Evolutionary conservation across 257 asterid species (phyloP).

Genomic region (Coffea canephora): DNA sequence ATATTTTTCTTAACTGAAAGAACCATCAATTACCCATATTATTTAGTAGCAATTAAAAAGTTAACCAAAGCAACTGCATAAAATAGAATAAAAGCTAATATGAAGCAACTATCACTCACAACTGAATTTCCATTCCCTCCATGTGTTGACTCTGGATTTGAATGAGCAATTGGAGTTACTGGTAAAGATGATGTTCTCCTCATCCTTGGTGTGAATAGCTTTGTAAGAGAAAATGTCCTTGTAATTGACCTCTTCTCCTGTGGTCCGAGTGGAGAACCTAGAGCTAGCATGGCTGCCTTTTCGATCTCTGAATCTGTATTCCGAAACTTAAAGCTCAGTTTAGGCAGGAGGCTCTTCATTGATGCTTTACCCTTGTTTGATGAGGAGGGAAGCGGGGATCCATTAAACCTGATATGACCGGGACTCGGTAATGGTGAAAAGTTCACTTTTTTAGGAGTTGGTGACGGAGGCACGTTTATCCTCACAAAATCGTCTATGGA

Average conservation of each 20-base stretch:
- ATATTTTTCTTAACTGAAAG: background rate
- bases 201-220: conserved; percentile 66
- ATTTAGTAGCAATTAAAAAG: background rate
- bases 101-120: conserved; percentile 37
- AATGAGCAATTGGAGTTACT: conserved; percentile 36
- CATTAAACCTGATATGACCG: conserved; percentile 35
- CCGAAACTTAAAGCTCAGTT: conserved; percentile 56
- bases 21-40: background rate
- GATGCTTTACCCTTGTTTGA: conserved; percentile 52
- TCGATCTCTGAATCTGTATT: conserved; percentile 51
- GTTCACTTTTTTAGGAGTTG: conserved; percentile 69
- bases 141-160: conserved; percentile 46
- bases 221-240: conserved; percentile 74
- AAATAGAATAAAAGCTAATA: conserved; percentile 25
- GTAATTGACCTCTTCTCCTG: conserved; percentile 56
- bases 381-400: conserved; percentile 51
- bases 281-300: conserved; percentile 37
- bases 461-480: conserved; percentile 53
- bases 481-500: conserved; percentile 40
- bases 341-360: conserved; percentile 58
- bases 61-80: background rate
- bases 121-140: conserved; percentile 46
- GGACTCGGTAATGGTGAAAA: conserved; percentile 46
- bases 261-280: conserved; percentile 32
- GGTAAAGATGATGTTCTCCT: conserved; percentile 74